Percentiles rank a stretch among this genome's conserved stretches.
Evolutionary conservation across 352 stramenopile species (phyloP).

Genomic region (Phytophthora sp.): DNA sequence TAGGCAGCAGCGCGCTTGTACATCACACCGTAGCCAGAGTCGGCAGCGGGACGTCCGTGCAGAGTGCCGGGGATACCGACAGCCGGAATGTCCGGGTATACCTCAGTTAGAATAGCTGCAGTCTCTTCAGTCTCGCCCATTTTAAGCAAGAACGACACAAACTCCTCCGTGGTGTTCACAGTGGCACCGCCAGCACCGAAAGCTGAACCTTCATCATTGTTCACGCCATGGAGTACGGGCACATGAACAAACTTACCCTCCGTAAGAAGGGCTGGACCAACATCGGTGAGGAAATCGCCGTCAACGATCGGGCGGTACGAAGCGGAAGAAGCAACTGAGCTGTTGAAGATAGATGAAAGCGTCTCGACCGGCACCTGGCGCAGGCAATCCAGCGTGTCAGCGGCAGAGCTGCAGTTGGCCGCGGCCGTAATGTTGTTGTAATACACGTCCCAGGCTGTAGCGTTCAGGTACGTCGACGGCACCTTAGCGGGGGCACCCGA

Average conservation of each 20-base stretch:
- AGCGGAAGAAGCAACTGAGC: constrained; percentile 10
- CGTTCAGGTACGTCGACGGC: constrained; percentile 6
- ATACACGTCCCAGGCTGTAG: constrained; percentile 21
- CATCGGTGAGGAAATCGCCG: constrained; percentile 26
- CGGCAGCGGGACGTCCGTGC: constrained; percentile 2
- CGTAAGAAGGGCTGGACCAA: constrained; percentile 13
- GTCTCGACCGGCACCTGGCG: constrained; percentile 24
- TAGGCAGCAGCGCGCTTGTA: constrained; percentile 29
- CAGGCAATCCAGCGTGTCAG: constrained; percentile 29
- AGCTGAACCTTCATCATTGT: constrained; percentile 32
- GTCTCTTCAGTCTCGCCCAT: constrained; percentile 18
- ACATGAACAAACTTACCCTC: constrained; percentile 39
- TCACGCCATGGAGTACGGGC: constrained; percentile 32
- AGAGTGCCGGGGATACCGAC: constrained; percentile 22
- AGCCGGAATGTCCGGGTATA: constrained; percentile 26
- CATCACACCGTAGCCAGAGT: constrained; percentile 16
- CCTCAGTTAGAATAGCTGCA: constrained; percentile 1
- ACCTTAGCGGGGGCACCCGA: constrained; percentile 16
- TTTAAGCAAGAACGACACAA: constrained; percentile 15
- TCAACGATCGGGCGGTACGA: constrained; percentile 30
- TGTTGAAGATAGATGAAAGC: constrained; percentile 30
- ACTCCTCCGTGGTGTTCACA: constrained; percentile 28
- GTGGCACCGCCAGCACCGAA: constrained; percentile 8
- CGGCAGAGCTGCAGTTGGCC: constrained; percentile 20
- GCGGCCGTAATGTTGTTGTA: constrained; percentile 32